These are phyloP conservation scores for Xylaria sp. DNA, from an alignment of 2,329 filamentous ascomycete species.

Conservation along the genomic window DNA sequence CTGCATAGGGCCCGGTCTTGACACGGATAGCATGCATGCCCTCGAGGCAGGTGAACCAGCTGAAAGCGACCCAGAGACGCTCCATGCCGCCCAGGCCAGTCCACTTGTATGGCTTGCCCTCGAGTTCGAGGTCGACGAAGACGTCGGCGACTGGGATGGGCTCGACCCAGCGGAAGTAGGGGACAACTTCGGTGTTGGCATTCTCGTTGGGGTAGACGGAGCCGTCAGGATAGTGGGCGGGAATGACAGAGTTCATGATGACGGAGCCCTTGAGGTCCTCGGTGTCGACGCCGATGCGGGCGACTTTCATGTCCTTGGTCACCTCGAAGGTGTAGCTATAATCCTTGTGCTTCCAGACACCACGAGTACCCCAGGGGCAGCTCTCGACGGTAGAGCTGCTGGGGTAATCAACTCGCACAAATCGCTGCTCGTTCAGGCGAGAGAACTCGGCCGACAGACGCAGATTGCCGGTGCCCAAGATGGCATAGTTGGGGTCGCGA, in stretches of 20 bases:
- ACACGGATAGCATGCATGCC: constrained; percentile 11
- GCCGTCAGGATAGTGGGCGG: constrained; percentile 34
- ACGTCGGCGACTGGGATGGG: constrained; percentile 36
- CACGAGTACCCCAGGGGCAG: constrained; percentile 10
- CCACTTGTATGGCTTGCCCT: constrained; percentile 31
- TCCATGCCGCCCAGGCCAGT: constrained; percentile 40
- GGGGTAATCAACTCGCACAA: no score
- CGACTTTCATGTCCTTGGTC: constrained; percentile 33
- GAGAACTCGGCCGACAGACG: constrained; percentile 41
- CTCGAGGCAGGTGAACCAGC: constrained; percentile 30
- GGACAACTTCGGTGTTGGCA: constrained; percentile 20
- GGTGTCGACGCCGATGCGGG: constrained; percentile 22
- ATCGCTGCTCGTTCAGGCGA: no score
- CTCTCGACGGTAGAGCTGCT: background rate
- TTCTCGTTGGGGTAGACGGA: background rate
- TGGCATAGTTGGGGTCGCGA: constrained; percentile 45
- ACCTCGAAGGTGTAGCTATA: constrained; percentile 34
- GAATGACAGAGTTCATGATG: constrained; percentile 33
- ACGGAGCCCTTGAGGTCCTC: constrained; percentile 33
- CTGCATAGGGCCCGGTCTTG: background rate
- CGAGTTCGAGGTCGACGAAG: constrained; percentile 18
- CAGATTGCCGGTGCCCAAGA: constrained; percentile 45
- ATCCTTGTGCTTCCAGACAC: background rate
- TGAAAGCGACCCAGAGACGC: constrained; percentile 41
- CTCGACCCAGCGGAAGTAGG: constrained; percentile 38